Conservation (phyloP, 1,139 yeast species). For the Taiozyma onychis region DNA sequence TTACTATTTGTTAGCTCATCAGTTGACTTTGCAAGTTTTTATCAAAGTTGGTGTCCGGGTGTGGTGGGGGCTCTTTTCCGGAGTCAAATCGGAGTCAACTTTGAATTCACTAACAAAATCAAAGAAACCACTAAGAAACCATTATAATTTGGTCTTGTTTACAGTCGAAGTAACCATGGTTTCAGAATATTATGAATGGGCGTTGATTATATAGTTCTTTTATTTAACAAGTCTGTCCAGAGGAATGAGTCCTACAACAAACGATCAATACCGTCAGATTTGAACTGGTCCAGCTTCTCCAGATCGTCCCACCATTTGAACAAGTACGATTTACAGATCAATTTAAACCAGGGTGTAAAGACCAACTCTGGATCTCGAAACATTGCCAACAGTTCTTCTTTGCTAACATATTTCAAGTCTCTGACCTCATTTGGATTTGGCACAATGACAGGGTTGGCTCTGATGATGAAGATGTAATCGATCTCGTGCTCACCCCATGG, state of each 20-base stretch:
- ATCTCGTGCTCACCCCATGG: constrained; percentile 98
- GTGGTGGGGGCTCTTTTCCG: not conserved
- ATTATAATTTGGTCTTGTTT: too few relatives aligned
- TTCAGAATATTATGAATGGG: too few relatives aligned
- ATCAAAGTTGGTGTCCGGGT: not conserved
- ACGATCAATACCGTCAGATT: constrained; percentile 21
- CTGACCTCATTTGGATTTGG: constrained; percentile 80
- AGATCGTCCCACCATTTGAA: constrained; percentile 92
- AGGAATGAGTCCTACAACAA: constrained; percentile 8
- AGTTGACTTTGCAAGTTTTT: not conserved
- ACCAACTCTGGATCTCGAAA: constrained; percentile 55
- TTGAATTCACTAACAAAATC: too few relatives aligned
- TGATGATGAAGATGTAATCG: constrained; percentile 84
- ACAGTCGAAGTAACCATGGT: too few relatives aligned
- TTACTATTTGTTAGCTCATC: not conserved
- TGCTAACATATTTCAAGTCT: constrained; percentile 70
- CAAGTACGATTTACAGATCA: constrained; percentile 85
- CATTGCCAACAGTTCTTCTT: constrained; percentile 65
- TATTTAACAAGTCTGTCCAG: too few relatives aligned
- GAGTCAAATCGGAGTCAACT: not conserved
- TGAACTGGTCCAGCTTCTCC: constrained; percentile 34
- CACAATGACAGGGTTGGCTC: constrained; percentile 45
- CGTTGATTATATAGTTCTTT: too few relatives aligned
- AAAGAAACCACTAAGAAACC: too few relatives aligned
- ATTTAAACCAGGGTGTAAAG: constrained; percentile 97